Base-by-base conservation (phyloP, 2,329 filamentous ascomycete genomes). In the Neodidymelliopsis sp. region DNA sequence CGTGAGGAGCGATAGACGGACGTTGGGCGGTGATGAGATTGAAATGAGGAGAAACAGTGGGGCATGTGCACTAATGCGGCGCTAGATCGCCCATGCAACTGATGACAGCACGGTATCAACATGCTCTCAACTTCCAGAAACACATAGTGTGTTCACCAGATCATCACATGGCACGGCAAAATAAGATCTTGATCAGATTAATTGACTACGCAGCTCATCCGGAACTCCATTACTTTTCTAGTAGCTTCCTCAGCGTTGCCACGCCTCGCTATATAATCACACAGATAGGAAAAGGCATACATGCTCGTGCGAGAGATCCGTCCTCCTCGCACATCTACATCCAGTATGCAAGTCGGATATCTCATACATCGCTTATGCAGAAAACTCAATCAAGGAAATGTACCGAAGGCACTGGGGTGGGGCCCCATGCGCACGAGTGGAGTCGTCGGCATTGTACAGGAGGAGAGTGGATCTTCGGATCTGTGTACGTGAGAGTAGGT, bases 321-420 rank as follows among this genome's bases (percentile, higher is more conserved):
- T 74, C 71, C 70, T 73, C 68, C 71, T 66, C 72, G 68, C 71
- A 71, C 62, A 48, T 54, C 60, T 65, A 58, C 60, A 56, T 41
- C 54, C 57, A 67, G 61, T 65, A 72, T 72, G 70, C 71, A 74
- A 73, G 71, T 74, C 64, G 70, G 70, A 74, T 73, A 73, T 73
- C 70, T 70, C 69, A 61, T 59, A 65, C 56, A 37, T 56, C 55
- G 54, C 64, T 66, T 70, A 71, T 71, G 65, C 67, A 71, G 56
- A 40, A 46, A 57, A 60, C 50, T 61, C 43, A 56, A 53, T 62
- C 42, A 35, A 41, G 22, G 46, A 49, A 42, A 43, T 42, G 34
- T 23, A 42, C 46, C 56, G 37, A 44, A 54, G 47, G 54, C 50
- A 50, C 58, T 49, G 34, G 52, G 29, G 37, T 33, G 53, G 58